Base-by-base conservation (phyloP, 2,329 filamentous ascomycete species). In the Fusarium penzigii region DNA sequence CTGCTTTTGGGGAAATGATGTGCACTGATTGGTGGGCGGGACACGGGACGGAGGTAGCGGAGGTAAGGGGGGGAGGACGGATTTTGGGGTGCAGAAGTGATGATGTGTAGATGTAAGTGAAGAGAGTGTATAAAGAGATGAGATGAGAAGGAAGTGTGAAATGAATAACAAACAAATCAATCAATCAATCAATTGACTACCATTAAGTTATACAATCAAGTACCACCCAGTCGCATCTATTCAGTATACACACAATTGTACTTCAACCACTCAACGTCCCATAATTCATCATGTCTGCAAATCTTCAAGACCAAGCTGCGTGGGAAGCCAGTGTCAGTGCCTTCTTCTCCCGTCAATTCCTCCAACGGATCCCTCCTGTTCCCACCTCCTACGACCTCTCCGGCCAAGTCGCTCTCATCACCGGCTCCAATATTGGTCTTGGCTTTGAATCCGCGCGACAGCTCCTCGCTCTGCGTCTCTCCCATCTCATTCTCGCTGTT, bases 391-490 rank as follows among this genome's bases (percentile, higher is more conserved):
- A 59, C 29, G 46, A 64, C 42, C 63, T 78, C 42, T 58, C 67
- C 4, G 70, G 71, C 1, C 65, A 77, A 59, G 70, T 70, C 3
- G 75, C 75, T 34, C 73, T 82, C 39, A 66, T 83, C 6, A 81
- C 79, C 0, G 80, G 80, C 3, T 67, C 74, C 29, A 82, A 80
- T 51, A 65, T 63, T 1, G 80, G 80, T 0, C 66, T 83, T 0
- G 80, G 80, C 1, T 68, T 77, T 17, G 77, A 80, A 57, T 66
- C 72, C 2, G 68, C 72, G 8, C 64, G 65, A 0, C 76, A 79
- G 46, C 69, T 82, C 36, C 70, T 76, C 1, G 55, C 61, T 2
- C 65, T 75, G 6, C 62, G 67, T 0, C 62, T 80, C 10, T 72
- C 72, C 1, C 71, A 70, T 39, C 58, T 83, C 9, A 73, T 83